These are phyloP conservation scores for Elsinoe fawcettii DNA, from an alignment of 2,329 filamentous ascomycete genomes.

Conservation along the genomic window DNA sequence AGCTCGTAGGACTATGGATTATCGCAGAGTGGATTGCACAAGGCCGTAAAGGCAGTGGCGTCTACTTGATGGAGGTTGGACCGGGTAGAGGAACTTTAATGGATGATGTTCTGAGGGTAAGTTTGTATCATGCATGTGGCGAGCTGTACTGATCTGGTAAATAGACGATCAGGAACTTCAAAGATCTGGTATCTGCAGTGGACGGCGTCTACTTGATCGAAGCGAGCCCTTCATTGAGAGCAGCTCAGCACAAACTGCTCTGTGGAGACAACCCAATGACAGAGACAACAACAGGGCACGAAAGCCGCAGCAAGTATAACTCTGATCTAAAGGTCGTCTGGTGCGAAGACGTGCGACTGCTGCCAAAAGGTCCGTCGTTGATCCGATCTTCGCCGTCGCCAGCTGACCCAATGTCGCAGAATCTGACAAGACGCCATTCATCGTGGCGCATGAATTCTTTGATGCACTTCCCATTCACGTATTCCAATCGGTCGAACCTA, in stretches of 20 bases:
- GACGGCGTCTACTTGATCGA: conserved; percentile 92
- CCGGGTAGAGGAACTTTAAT: conserved; percentile 92
- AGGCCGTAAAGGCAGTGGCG: conserved; percentile 61
- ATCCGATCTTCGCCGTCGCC: not conserved
- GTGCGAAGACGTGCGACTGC: conserved; percentile 81
- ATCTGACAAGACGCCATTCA: conserved; percentile 71
- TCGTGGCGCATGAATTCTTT: conserved; percentile 97
- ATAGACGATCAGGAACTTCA: conserved; percentile 79
- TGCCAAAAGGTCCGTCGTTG: conserved; percentile 55
- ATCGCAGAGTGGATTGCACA: conserved; percentile 96
- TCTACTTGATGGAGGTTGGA: conserved; percentile 88
- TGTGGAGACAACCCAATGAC: conserved; percentile 64
- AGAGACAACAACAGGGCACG: conserved; percentile 64
- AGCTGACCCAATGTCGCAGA: conserved; percentile 22
- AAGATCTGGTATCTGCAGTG: conserved; percentile 64
- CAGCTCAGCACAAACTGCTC: conserved; percentile 71
- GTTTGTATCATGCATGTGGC: conserved; percentile 24
- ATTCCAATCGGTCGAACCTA: conserved; percentile 63
- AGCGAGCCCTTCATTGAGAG: conserved; percentile 71
- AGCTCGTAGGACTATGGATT: conserved; percentile 89
- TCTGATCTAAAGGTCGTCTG: conserved; percentile 67
- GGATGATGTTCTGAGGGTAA: conserved; percentile 86
- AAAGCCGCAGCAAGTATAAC: conserved; percentile 68
- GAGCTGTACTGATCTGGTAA: conserved; percentile 18
- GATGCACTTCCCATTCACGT: conserved; percentile 94